phyloP scores from a whole-genome alignment of 768 basidiomycete genomes.

The Tulasnella sp. region DNA sequence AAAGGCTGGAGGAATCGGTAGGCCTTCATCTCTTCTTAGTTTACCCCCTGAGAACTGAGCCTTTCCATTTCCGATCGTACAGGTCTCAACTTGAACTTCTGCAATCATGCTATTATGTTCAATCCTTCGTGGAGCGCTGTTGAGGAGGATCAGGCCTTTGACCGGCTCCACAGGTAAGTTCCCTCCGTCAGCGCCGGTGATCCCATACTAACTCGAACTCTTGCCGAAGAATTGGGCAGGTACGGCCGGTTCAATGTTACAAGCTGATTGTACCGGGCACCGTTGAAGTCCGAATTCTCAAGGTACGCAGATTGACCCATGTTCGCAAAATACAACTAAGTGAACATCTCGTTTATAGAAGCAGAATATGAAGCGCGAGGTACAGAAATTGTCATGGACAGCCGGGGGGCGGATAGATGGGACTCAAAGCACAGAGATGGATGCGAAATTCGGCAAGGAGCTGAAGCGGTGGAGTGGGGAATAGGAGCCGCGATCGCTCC shows the following conservation, averaged over 20 bases:
- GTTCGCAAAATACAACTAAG: not conserved
- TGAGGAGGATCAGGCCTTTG: not conserved
- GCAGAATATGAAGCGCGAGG: not conserved
- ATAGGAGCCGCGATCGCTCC: not conserved
- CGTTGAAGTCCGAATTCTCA: not conserved
- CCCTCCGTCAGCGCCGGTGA: not conserved
- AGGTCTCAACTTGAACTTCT: not conserved
- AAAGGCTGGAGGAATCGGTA: not conserved
- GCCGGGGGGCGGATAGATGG: not conserved
- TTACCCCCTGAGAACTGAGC: not conserved
- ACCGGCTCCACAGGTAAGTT: slow-evolving; percentile 2
- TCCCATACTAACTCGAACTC: not conserved
- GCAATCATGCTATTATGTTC: slow-evolving; percentile 3
- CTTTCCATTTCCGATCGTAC: not conserved
- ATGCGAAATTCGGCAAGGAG: not conserved
- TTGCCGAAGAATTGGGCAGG: not conserved
- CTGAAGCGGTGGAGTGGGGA: not conserved
- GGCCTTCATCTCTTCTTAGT: not conserved
- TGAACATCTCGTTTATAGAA: not conserved
- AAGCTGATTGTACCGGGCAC: not conserved
- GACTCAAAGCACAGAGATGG: not conserved
- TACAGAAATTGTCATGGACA: not conserved
- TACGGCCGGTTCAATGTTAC: not conserved
- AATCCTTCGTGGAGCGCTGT: not conserved
- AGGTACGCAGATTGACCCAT: not conserved